Conservation (phyloP, 2,329 filamentous ascomycete genomes). For the Pseudogymnoascus verrucosus region DNA sequence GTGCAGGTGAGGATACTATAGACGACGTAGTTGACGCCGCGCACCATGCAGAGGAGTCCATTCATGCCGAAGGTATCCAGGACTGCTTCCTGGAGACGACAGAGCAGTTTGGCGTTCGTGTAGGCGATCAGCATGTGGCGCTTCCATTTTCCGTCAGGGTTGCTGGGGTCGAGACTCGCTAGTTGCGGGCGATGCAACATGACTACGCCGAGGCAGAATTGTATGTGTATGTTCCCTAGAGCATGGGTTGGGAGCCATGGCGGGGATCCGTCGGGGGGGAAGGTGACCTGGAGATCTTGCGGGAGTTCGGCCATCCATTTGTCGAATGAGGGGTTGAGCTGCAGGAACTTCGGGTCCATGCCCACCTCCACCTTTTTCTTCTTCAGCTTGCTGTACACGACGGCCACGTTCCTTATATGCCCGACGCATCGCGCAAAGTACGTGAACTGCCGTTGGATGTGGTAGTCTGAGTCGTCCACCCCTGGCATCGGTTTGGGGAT, state of each 20-base stretch:
- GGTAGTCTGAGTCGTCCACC: constrained; percentile 65
- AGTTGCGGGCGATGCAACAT: constrained; percentile 84
- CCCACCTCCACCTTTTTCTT: constrained; percentile 78
- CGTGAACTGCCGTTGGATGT: constrained; percentile 74
- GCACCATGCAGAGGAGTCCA: constrained; percentile 83
- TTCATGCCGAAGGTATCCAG: constrained; percentile 67
- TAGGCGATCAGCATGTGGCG: constrained; percentile 82
- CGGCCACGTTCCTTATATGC: constrained; percentile 70
- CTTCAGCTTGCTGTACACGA: constrained; percentile 64
- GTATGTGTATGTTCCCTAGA: constrained; percentile 80
- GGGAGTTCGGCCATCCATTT: constrained; percentile 73
- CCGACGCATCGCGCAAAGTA: constrained; percentile 72
- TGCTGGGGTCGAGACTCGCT: constrained; percentile 65
- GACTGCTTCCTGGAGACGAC: constrained; percentile 78
- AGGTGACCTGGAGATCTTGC: constrained; percentile 66
- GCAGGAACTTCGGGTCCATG: constrained; percentile 72
- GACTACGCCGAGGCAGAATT: constrained; percentile 78
- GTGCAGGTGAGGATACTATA: constrained; percentile 87
- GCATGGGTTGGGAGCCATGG: constrained; percentile 84
- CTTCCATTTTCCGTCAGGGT: constrained; percentile 70
- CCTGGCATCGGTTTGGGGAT: constrained; percentile 56
- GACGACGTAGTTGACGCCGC: constrained; percentile 92
- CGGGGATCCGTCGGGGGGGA: constrained; percentile 67
- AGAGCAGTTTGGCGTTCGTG: constrained; percentile 74
- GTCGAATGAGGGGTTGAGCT: constrained; percentile 68